Conservation (phyloP, 108 stramenopile genomes). For the Skeletonema costatum region DNA sequence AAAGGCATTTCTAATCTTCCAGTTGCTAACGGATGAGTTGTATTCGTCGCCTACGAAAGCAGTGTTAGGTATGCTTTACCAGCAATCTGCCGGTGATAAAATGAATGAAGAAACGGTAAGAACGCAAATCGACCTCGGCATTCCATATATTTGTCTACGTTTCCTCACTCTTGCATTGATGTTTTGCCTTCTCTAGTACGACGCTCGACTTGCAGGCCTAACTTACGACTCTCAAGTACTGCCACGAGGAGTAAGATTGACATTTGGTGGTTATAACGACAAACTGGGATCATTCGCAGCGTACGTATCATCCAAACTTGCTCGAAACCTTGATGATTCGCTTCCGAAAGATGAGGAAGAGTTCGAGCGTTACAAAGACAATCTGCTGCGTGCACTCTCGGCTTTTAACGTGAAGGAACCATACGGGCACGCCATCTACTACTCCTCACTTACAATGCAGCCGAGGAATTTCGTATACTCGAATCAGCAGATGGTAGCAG, state of each 20-base stretch:
- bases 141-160: not conserved
- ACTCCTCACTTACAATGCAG: conserved; percentile 53
- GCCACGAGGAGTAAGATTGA: conserved; percentile 75
- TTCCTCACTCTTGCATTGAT: not conserved
- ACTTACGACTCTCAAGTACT: conserved; percentile 75
- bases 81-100: conserved; percentile 62
- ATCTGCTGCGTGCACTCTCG: conserved; percentile 52
- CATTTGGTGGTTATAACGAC: conserved; percentile 90
- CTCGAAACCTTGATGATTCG: conserved; percentile 58
- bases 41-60: conserved; percentile 65
- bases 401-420: conserved; percentile 84
- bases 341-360: conserved; percentile 70
- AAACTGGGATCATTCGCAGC: conserved; percentile 73
- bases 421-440: conserved; percentile 77
- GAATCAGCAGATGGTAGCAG: conserved; percentile 55
- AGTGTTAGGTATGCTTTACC: conserved; percentile 70
- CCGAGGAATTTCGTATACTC: conserved; percentile 65
- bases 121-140: not conserved
- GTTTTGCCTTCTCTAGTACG: conserved; percentile 21
- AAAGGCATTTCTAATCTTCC: conserved; percentile 79
- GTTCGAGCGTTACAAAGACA: conserved; percentile 86
- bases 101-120: conserved; percentile 77
- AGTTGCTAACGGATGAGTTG: conserved; percentile 67
- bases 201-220: conserved; percentile 78
- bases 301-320: conserved; percentile 66